Evolutionary conservation across 1,284 basidiomycete genomes (phyloP), one percentile per base, ranked within the genome.

Genomic region (Pulchroboletus neoregius): DNA sequence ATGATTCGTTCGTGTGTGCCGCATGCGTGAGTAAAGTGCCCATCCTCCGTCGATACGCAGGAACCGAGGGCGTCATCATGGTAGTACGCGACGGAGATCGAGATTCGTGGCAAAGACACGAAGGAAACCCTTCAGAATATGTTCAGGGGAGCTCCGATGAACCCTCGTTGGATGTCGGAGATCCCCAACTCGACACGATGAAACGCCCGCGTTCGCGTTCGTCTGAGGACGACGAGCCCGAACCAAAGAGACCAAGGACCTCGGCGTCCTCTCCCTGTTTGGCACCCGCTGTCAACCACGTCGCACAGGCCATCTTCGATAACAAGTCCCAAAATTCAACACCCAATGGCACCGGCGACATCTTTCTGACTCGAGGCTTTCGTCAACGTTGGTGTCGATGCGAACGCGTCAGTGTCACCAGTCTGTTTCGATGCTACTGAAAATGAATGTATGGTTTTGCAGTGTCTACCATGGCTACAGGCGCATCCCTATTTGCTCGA

Each of bases 371-470:
- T 0, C 78, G 82, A 16, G 81, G 79, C 15, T 91, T 82, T 68
- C 76, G 84, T 49, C 69, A 78, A 39, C 74, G 82, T 15, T 90
- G 85, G 87, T 91, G 87, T 65, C 76, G 70, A 37, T 91, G 88
- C 56, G 58, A 68, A 43, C 64, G 68, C 34, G 84, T 85, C 51
- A 61, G 78, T 50, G 33, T 33, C 41, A 10, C 32, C 1, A 26
- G 5, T 24, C 37, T 44, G 13, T 40, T 42, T 22, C 33, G 2
- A 36, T 49, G 8, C 26, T 28, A 43, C 41, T 41, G 37, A n/a
- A 42, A 23, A 36, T 48, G 27, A 50, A 27, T 39, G 6, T 12
- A 52, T 15, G 10, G 22, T 26, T 39, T 39, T 13, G 12, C 43
- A 87, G 81, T 87, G 86, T 61, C 60, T 78, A 6, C 68, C 74